phyloP scores from a whole-genome alignment of 176 grass and related monocot species.

The Paspalum vaginatum region DNA sequence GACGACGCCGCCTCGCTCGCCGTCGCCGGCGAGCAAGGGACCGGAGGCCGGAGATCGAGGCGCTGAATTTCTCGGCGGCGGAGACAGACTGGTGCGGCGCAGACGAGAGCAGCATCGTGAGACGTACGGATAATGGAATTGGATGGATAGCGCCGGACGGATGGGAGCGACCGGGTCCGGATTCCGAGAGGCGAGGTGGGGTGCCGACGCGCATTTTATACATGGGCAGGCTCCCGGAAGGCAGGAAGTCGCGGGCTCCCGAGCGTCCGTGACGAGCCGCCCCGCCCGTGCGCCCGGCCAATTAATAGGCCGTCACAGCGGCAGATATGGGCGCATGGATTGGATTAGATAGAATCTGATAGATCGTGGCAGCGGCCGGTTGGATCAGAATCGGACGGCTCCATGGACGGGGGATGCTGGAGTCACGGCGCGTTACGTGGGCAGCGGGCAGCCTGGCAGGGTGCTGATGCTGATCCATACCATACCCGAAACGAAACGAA shows the following conservation, averaged over 20 bases:
- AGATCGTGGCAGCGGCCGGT: too few species aligned
- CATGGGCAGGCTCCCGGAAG: constrained; percentile 24
- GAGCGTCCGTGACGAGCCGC: constrained; percentile 13
- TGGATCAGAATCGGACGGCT: not conserved
- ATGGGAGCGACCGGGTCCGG: too few species aligned
- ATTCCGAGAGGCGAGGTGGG: not conserved
- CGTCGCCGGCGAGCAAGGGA: constrained; percentile 37
- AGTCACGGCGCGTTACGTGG: constrained; percentile 1
- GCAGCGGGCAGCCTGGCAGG: not conserved
- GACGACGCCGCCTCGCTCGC: not conserved
- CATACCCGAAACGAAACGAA: too few species aligned
- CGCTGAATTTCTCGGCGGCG: constrained; percentile 28
- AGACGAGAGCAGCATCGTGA: constrained; percentile 21
- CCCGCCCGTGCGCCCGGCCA: constrained; percentile 28
- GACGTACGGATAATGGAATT: not conserved
- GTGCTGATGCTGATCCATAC: too few species aligned
- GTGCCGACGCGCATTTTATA: constrained; percentile 44
- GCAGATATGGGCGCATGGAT: too few species aligned
- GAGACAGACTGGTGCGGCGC: not conserved
- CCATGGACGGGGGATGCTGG: too few species aligned
- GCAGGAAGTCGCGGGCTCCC: constrained; percentile 34
- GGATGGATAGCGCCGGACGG: not conserved
- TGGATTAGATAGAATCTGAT: too few species aligned
- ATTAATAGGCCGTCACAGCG: constrained; percentile 20
- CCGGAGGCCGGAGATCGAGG: constrained; percentile 24